These are phyloP conservation scores for Echinochloa phyllopogon DNA, from an alignment of 176 grass and related monocot genomes.

Conservation along the genomic window DNA sequence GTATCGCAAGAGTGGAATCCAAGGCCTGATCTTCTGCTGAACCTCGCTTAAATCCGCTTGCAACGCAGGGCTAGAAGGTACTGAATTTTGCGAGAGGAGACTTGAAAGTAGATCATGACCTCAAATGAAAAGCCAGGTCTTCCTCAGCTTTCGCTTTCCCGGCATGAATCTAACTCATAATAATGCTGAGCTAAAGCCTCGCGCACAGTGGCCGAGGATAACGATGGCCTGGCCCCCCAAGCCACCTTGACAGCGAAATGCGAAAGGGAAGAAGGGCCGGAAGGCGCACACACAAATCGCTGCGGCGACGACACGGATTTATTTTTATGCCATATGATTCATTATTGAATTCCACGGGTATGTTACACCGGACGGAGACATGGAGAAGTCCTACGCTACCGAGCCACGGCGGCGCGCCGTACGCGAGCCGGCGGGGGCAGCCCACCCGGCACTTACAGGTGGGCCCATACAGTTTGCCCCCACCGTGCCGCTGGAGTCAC, in stretches of 20 bases:
- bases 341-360: conserved; percentile 55
- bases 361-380: conserved; percentile 42
- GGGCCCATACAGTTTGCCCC: conserved; percentile 30
- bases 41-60: not conserved
- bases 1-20: not conserved
- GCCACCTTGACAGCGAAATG: not conserved
- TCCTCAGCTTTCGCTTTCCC: conserved; percentile 8
- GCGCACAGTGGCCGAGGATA: not conserved
- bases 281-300: conserved; percentile 7
- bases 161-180: not conserved
- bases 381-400: conserved; percentile 42
- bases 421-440: not conserved
- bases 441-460: conserved; percentile 7
- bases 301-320: not conserved
- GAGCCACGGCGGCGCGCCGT: conserved; percentile 35
- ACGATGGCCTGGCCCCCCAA: not conserved
- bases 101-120: not conserved
- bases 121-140: not conserved
- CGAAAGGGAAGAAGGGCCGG: not conserved
- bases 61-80: not conserved
- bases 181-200: not conserved
- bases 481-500: not conserved
- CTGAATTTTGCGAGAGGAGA: not conserved
- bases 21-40: not conserved
- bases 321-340: conserved; percentile 38